These are phyloP conservation scores for Teunomyces kruisii DNA, from an alignment of 805 yeast species.

Conservation along the genomic window DNA sequence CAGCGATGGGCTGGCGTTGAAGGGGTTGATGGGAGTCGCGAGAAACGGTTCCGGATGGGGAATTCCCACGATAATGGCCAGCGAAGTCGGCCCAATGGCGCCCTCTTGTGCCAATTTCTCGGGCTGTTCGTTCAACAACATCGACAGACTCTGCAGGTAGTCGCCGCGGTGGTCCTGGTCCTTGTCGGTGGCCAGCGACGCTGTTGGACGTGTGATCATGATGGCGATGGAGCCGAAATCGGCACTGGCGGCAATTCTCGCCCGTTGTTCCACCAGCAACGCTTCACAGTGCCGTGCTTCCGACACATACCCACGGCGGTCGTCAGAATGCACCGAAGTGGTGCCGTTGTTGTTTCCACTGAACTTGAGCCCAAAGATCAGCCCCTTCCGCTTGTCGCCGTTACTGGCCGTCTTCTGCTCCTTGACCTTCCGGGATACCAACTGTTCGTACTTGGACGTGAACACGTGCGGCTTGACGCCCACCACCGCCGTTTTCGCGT, in stretches of 20 bases:
- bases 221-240: constrained; percentile 32
- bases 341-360: constrained; percentile 14
- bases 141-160: constrained; percentile 36
- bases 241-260: constrained; percentile 17
- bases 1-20: constrained; percentile 44
- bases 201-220: constrained; percentile 38
- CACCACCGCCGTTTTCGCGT: constrained; percentile 23
- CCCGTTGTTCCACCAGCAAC: constrained; percentile 33
- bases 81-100: constrained; percentile 26
- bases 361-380: constrained; percentile 42
- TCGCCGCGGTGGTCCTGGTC: constrained; percentile 13
- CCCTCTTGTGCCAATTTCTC: constrained; percentile 17
- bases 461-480: constrained; percentile 37
- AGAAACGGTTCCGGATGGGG: constrained; percentile 40
- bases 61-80: constrained; percentile 37
- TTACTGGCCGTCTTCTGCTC: constrained; percentile 20
- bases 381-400: constrained; percentile 25
- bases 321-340: constrained; percentile 4
- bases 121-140: constrained; percentile 23
- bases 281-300: constrained; percentile 34
- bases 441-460: constrained; percentile 39
- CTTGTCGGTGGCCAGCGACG: constrained; percentile 12
- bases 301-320: constrained; percentile 15
- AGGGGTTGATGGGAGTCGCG: constrained; percentile 36
- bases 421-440: constrained; percentile 33